Conservation (phyloP, 2,329 filamentous ascomycete species). For the Thyridium curvatum region DNA sequence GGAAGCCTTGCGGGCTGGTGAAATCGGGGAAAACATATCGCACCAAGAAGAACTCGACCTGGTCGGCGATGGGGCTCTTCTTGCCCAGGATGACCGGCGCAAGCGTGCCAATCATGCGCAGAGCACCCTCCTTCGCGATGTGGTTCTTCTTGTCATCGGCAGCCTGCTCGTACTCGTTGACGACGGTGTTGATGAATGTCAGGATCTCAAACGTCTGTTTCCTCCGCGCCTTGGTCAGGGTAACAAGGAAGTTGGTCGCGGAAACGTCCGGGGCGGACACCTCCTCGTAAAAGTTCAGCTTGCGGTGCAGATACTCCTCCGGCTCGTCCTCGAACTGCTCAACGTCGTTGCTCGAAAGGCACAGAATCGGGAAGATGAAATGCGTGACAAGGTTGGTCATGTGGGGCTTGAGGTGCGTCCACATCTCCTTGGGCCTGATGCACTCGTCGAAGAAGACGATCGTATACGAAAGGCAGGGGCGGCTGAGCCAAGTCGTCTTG, state of each 20-base stretch:
- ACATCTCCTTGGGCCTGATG: constrained; percentile 95
- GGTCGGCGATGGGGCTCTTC: constrained; percentile 95
- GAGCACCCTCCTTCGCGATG: constrained; percentile 89
- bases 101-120: constrained; percentile 95
- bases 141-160: constrained; percentile 88
- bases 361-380: constrained; percentile 91
- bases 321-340: constrained; percentile 93
- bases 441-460: constrained; percentile 95
- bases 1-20: constrained; percentile 82
- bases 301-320: constrained; percentile 93
- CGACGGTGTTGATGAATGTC: constrained; percentile 89
- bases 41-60: constrained; percentile 97
- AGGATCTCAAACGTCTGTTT: constrained; percentile 95
- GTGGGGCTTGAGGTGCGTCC: constrained; percentile 88
- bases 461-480: constrained; percentile 87
- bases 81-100: constrained; percentile 93
- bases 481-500: constrained; percentile 91
- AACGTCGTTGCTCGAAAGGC: constrained; percentile 84
- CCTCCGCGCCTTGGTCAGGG: constrained; percentile 86
- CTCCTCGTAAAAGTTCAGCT: constrained; percentile 97
- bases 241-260: constrained; percentile 93
- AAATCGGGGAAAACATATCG: constrained; percentile 98
- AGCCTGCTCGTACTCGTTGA: constrained; percentile 83
- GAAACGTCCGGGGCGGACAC: constrained; percentile 92
- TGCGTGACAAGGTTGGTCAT: constrained; percentile 90